Base-by-base conservation (phyloP, 257 asterid genomes). In the Ilex asprella region DNA sequence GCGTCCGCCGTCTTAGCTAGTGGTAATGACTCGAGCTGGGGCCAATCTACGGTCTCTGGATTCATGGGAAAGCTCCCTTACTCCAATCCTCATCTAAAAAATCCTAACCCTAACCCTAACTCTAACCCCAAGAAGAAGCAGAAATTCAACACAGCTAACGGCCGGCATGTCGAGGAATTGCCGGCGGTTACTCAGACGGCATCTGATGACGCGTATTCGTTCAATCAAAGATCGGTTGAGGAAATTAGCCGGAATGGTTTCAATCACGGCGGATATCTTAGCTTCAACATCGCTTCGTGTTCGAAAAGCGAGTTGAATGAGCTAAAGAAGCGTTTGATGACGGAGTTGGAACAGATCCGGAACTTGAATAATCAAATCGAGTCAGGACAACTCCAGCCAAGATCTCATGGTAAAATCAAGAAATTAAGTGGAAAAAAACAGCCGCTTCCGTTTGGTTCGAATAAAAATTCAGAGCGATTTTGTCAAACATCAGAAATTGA, bases 151-250 rank as follows among this genome's bases (percentile, higher is more conserved):
- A 46, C 82, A 2, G 70, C 73, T 0, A 86, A 81, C 78, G 91
- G 87, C 62, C 67, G 76, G 61, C 69, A 39, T 59, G 68, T 61
- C 59, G 81, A 69, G 31, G 80, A 79, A 8, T 82, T 83, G 30
- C 86, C 93, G 8, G 93, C 71, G 39, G 87, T 82, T 16, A 79
- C 94, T 49, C 97, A 81, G 82, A 76, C 96, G 2, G 92, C 86
- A 5, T 89, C 99, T 2, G 99, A 89, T 39, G 99, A 93, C 32
- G 97, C 96, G 6, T 87, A 93, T 70, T 93, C 97, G 2, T 93
- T 76, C 75, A 89, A 85, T 58, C 97, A 87, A 77, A 74, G 73
- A 58, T 69, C 81, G 3, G 64, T 55, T 11, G 76, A 75, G 56
- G 70, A 86, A 39, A 64, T 81, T 1, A 64, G 69, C 66, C 86